Percentiles rank a stretch among this genome's conserved stretches.
phyloP scores from a whole-genome alignment of 1,284 basidiomycete genomes.

The Leccinum subfulvum region DNA sequence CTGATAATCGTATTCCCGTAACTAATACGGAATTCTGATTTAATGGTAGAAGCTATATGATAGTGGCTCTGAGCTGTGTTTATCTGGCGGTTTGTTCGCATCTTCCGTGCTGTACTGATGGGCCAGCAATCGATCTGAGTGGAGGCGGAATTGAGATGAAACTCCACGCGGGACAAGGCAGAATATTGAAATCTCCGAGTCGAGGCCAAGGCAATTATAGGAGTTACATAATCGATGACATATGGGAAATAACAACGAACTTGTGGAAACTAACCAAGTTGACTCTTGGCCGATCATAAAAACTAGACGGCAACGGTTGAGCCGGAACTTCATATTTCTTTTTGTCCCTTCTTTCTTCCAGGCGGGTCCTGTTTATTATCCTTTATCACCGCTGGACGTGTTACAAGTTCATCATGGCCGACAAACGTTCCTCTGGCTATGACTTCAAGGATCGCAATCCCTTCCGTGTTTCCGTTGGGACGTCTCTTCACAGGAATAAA shows the following conservation, averaged over 20 bases:
- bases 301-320: constrained; percentile 11
- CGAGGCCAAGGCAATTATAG: not conserved
- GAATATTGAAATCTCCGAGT: not conserved
- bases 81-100: not conserved
- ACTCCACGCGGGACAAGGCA: constrained; percentile 16
- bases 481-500: constrained; percentile 72
- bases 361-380: constrained; percentile 46
- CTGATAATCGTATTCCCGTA: not conserved
- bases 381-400: constrained; percentile 36
- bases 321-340: not conserved
- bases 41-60: not conserved
- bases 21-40: not conserved
- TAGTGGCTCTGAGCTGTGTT: not conserved
- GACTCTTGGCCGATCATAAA: constrained; percentile 9
- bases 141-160: constrained; percentile 3
- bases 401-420: constrained; percentile 31
- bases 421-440: constrained; percentile 59
- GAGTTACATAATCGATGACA: constrained; percentile 1
- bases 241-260: not conserved
- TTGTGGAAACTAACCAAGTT: not conserved
- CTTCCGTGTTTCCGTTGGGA: constrained; percentile 33
- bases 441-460: constrained; percentile 70
- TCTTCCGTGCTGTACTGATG: constrained; percentile 6
- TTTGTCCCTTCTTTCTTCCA: constrained; percentile 33
- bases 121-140: not conserved